These are phyloP conservation scores for Volvox carteri DNA, from an alignment of 163 green algal genomes.

Conservation along the genomic window DNA sequence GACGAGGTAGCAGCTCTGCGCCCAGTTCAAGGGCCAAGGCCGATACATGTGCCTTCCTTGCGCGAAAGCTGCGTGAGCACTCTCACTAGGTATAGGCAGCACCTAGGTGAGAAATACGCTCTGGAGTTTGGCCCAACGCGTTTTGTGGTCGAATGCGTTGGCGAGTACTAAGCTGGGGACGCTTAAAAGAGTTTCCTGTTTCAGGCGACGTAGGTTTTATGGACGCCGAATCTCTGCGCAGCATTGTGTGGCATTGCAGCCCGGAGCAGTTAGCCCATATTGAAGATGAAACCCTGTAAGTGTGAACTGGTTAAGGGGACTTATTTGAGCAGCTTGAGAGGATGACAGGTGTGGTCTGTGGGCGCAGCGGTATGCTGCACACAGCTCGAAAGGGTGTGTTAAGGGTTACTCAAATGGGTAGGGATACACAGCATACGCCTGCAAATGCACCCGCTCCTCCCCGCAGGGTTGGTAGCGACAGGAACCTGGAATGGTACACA, in stretches of 20 bases:
- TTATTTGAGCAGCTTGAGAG: background rate
- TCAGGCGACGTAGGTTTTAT: slow-evolving; percentile 48
- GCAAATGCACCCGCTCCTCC: background rate
- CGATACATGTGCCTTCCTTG: background rate
- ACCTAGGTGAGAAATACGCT: background rate
- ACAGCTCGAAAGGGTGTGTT: no score
- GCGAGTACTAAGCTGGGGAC: background rate
- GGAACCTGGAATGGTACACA: slow-evolving; percentile 53
- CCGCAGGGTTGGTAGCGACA: slow-evolving; percentile 3
- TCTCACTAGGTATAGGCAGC: slow-evolving; percentile 1
- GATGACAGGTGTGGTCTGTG: background rate
- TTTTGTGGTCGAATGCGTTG: background rate
- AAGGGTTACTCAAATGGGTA: background rate
- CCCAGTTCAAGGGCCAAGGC: background rate
- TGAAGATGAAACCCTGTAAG: slow-evolving; percentile 45
- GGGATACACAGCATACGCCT: background rate
- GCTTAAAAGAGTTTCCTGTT: background rate
- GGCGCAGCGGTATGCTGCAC: no score
- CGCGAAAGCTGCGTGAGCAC: background rate
- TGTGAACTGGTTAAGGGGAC: background rate
- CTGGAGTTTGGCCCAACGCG: background rate
- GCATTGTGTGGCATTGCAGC: slow-evolving; percentile 13
- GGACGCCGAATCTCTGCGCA: background rate
- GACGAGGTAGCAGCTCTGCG: background rate
- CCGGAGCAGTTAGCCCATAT: slow-evolving; percentile 21